These are phyloP conservation scores for Veloboletus limbatus DNA, from an alignment of 1,284 basidiomycete species.

Conservation along the genomic window DNA sequence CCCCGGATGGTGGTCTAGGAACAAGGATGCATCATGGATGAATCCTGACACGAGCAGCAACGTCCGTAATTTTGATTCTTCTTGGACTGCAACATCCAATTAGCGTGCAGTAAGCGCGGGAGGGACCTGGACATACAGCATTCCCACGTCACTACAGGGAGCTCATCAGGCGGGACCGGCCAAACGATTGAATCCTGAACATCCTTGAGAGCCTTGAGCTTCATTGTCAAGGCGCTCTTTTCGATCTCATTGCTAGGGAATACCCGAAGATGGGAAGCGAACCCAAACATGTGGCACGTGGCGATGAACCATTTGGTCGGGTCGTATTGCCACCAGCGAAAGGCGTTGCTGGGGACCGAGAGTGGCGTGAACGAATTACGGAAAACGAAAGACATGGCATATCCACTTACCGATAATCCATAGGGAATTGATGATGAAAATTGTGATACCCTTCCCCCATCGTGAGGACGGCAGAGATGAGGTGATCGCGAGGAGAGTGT, in stretches of 20 bases:
- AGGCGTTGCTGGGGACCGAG: slow-evolving; percentile 39
- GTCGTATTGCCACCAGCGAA: slow-evolving; percentile 71
- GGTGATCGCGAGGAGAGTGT: slow-evolving; percentile 79
- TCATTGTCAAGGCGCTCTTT: slow-evolving; percentile 82
- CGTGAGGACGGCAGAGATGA: slow-evolving; percentile 82
- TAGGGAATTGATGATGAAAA: slow-evolving; percentile 87
- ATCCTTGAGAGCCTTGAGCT: slow-evolving; percentile 70
- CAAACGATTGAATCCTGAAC: slow-evolving; percentile 66
- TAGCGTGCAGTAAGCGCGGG: slow-evolving; percentile 4
- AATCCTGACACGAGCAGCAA: slow-evolving; percentile 80
- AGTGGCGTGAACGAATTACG: slow-evolving; percentile 5
- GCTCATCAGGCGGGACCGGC: slow-evolving; percentile 61
- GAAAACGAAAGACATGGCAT: neutral
- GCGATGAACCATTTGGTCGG: slow-evolving; percentile 86
- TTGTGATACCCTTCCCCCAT: slow-evolving; percentile 95
- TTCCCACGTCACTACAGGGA: slow-evolving; percentile 83
- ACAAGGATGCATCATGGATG: slow-evolving; percentile 81
- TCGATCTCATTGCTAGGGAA: slow-evolving; percentile 88
- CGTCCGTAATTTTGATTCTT: slow-evolving; percentile 61
- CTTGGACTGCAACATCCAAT: slow-evolving; percentile 48
- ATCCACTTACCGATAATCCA: slow-evolving; percentile 37
- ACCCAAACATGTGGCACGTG: slow-evolving; percentile 55
- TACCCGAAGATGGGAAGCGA: slow-evolving; percentile 75
- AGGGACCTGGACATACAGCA: slow-evolving; percentile 50
- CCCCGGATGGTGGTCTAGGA: slow-evolving; percentile 81